Conservation (phyloP, 1,284 basidiomycete genomes). For the Psilocybe mexicana region DNA sequence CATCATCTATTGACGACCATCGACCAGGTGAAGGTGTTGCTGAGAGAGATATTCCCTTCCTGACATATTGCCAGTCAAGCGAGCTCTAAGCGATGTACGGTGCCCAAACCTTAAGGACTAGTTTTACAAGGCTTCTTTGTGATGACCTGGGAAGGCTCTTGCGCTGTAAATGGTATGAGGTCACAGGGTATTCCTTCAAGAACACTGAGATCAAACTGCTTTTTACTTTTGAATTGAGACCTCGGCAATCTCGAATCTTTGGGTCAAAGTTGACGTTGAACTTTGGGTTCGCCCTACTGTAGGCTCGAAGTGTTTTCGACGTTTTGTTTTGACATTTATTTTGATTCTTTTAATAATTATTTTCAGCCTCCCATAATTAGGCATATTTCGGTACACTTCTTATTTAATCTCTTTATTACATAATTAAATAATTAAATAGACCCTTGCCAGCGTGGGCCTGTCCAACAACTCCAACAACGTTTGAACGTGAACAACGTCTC, state of each 20-base stretch:
- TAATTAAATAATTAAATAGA: no score
- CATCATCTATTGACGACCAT: background rate
- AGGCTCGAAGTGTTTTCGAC: background rate
- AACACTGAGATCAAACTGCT: background rate
- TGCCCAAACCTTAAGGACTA: background rate
- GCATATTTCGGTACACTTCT: no score
- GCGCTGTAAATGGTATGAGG: background rate
- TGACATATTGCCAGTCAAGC: background rate
- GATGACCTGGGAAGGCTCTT: background rate
- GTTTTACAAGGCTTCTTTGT: background rate
- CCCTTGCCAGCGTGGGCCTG: no score
- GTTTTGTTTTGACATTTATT: no score
- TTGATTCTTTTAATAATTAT: no score
- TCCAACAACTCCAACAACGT: no score
- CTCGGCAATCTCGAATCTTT: background rate
- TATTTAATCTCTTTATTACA: no score
- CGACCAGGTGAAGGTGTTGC: background rate
- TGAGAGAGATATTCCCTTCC: background rate
- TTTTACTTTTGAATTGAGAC: background rate
- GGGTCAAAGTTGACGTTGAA: background rate
- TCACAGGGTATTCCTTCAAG: background rate
- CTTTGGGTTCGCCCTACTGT: background rate
- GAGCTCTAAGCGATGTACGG: background rate
- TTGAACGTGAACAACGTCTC: background rate
- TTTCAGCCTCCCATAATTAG: no score